These are phyloP conservation scores for Iberis amara DNA, from an alignment of 441 rosid species.

Conservation along the genomic window DNA sequence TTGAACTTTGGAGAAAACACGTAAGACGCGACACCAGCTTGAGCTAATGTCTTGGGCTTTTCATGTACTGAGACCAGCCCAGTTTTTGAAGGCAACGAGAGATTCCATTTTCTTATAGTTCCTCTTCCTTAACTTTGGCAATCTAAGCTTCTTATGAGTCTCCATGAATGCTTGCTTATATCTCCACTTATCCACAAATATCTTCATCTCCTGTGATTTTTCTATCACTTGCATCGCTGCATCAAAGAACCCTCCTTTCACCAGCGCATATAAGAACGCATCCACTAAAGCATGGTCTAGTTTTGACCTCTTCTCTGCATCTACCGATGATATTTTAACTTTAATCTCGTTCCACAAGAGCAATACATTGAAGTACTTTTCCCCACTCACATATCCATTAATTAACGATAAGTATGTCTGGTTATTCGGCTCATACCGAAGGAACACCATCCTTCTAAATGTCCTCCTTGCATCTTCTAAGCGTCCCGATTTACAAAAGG, in stretches of 20 bases:
- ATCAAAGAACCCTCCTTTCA: conserved; percentile 91
- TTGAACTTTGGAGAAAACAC: too few species aligned
- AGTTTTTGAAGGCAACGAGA: conserved; percentile 83
- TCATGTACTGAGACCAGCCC: conserved; percentile 88
- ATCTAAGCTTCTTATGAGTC: conserved; percentile 73
- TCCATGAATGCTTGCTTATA: conserved; percentile 92
- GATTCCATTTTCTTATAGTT: conserved; percentile 87
- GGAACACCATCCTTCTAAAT: conserved; percentile 77
- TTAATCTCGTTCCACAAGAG: conserved; percentile 82
- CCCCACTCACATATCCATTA: conserved; percentile 66
- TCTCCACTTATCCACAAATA: conserved; percentile 93
- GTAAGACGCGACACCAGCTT: conserved; percentile 19
- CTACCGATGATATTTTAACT: conserved; percentile 1
- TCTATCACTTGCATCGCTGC: conserved; percentile 93
- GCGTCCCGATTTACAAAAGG: conserved; percentile 74
- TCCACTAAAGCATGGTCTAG: conserved; percentile 66
- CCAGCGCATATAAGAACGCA: conserved; percentile 76
- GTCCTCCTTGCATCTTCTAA: conserved; percentile 80
- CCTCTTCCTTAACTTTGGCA: conserved; percentile 76
- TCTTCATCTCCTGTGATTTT: conserved; percentile 78
- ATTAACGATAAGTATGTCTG: conserved; percentile 86
- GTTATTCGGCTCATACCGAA: conserved; percentile 68
- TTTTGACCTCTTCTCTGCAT: conserved; percentile 35
- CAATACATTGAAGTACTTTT: conserved; percentile 64
- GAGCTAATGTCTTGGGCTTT: conserved; percentile 10